Base-by-base conservation (phyloP, 805 yeast species). In the Nakazawaea siamensis region DNA sequence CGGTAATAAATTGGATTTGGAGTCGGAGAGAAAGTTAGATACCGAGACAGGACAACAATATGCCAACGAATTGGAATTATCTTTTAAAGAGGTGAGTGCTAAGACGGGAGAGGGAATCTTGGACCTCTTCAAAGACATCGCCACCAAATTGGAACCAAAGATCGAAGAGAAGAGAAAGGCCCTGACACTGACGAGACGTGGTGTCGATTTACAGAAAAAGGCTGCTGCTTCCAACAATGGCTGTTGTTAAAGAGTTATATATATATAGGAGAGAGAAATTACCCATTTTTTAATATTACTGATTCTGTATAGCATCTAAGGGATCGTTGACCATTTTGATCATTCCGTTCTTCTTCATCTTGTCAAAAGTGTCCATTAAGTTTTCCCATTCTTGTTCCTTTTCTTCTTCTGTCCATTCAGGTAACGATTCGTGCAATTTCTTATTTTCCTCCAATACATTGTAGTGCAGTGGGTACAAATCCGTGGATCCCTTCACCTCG, bases 1-100 rank as follows among this genome's bases (percentile, higher is more conserved):
- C n/a, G 94, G 88, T n/a, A 82, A 82, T 51, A 82, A 82, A 50
- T 46, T 66, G 1, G 94, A 82, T 58, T 59, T 82, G 44, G 68
- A 54, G 12, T 58, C 55, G 4, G 66, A 68, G 24, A 62, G 87
- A 43, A 54, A 67, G 41, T 66, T 72, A 7, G 47, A 52, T 4
- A 51, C 45, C 21, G 65, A 58, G 11, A 62, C 60, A 17, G 83
- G 84, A 0, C 57, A 59, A 44, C 62, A 69, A 23, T 78, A 76
- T 47, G 76, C 78, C 2, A 59, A 58, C 34, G 80, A 73, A 38
- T 66, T 68, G 37, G 62, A 60, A 6, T 51, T 75, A 24, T 39
- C 70, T 18, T 72, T 68, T 49, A 62, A 62, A 38, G 79, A 75
- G 47, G 77, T 70, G 1, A 65, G 74, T 57, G 81, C 81, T 1